Conservation (phyloP, 116 monocot genomes). For the Cymodocea nodosa region DNA sequence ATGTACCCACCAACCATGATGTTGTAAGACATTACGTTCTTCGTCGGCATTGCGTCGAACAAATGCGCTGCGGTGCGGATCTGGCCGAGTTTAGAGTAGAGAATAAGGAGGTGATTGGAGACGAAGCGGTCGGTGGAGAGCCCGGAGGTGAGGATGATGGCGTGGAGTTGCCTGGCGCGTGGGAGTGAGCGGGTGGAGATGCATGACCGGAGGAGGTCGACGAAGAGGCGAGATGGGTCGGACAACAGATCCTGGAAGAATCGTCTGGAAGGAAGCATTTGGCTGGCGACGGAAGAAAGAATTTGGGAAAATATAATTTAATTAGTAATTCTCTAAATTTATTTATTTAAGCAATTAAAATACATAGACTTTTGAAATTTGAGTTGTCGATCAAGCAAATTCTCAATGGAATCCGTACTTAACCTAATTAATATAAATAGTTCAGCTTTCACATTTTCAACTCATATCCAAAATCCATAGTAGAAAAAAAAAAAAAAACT, state of each 20-base stretch:
- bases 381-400: too few relatives aligned
- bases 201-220: conserved; percentile 30
- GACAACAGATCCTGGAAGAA: conserved; percentile 9
- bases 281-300: too few relatives aligned
- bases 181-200: conserved; percentile 10
- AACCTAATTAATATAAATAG: too few relatives aligned
- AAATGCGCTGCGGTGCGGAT: conserved; percentile 12
- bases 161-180: conserved; percentile 35
- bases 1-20: conserved; percentile 44
- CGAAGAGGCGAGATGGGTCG: conserved; percentile 31
- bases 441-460: too few relatives aligned
- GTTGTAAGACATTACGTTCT: conserved; percentile 58
- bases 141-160: conserved; percentile 42
- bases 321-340: too few relatives aligned
- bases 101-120: conserved; percentile 57
- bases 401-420: too few relatives aligned
- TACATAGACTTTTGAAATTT: too few relatives aligned
- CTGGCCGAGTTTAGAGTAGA: conserved; percentile 33
- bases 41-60: conserved; percentile 39
- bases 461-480: too few relatives aligned
- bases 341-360: too few relatives aligned
- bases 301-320: too few relatives aligned
- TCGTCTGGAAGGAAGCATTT: too few relatives aligned
- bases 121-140: conserved; percentile 50
- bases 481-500: too few relatives aligned